Conservation (phyloP, 2,329 filamentous ascomycete species). For the Ceratocystis harringtonii region DNA sequence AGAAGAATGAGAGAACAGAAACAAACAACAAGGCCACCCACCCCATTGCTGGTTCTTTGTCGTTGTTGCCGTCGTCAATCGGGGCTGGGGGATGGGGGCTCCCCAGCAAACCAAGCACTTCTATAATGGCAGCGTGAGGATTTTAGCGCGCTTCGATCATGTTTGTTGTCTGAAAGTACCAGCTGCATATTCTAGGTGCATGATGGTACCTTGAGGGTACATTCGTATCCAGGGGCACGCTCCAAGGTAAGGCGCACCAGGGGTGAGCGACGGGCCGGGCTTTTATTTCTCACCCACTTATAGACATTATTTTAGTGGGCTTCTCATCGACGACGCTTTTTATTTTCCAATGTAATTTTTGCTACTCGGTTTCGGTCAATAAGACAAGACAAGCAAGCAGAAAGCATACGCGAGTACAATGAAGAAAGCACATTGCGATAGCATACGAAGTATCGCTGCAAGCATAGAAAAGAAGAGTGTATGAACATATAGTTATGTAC, state of each 20-base stretch:
- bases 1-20: background rate
- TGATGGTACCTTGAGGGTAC: background rate
- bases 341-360: background rate
- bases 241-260: background rate
- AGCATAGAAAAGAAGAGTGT: no score
- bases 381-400: no score
- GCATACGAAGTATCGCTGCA: no score
- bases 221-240: slow-evolving; percentile 4
- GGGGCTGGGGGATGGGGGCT: background rate
- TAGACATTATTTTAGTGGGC: background rate
- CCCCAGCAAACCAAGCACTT: background rate
- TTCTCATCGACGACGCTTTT: background rate
- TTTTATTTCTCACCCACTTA: background rate
- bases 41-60: background rate
- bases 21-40: background rate
- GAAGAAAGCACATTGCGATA: no score
- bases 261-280: background rate
- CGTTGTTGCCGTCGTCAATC: background rate
- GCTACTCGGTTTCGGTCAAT: background rate
- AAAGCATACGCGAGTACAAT: no score
- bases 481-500: no score
- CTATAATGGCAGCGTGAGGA: background rate
- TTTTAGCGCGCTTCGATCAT: background rate
- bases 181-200: background rate
- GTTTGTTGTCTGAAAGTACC: background rate